phyloP scores from a whole-genome alignment of 225 moss, liverwort and hornwort genomes.

The Physcomitrium patens region DNA sequence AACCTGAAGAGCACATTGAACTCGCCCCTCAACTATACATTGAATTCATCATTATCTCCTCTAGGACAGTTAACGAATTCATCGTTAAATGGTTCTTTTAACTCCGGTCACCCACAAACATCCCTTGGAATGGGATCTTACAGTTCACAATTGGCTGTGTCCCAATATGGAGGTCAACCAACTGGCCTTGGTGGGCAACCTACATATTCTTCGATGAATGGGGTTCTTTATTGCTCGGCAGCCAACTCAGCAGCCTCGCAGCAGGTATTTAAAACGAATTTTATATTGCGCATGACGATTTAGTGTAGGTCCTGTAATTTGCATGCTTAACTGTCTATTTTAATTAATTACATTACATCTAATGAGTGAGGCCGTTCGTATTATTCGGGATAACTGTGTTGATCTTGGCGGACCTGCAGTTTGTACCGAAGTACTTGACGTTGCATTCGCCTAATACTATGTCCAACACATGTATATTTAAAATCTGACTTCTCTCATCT shows the following conservation, averaged over 20 bases:
- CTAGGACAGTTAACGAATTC: slow-evolving; percentile 75
- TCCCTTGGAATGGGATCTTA: slow-evolving; percentile 87
- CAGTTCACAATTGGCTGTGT: slow-evolving; percentile 82
- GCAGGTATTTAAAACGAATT: slow-evolving; percentile 47
- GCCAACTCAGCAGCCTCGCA: slow-evolving; percentile 72
- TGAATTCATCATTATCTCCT: slow-evolving; percentile 66
- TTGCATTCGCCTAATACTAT: no score
- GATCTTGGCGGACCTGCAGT: no score
- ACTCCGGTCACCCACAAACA: slow-evolving; percentile 68
- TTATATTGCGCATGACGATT: no score
- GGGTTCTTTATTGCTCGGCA: slow-evolving; percentile 77
- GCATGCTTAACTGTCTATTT: no score
- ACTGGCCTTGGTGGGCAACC: slow-evolving; percentile 76
- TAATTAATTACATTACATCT: no score
- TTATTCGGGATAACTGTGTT: no score
- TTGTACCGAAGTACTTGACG: no score
- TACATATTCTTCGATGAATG: slow-evolving; percentile 83
- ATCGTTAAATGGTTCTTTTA: slow-evolving; percentile 70
- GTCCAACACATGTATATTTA: no score
- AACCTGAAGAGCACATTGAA: slow-evolving; percentile 61
- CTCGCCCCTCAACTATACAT: slow-evolving; percentile 63
- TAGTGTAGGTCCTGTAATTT: no score
- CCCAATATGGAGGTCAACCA: slow-evolving; percentile 77
- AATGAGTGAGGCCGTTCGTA: no score
- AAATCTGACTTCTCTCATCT: no score